Conservation (phyloP, 2,329 filamentous ascomycete genomes). For the Nemania sp. region DNA sequence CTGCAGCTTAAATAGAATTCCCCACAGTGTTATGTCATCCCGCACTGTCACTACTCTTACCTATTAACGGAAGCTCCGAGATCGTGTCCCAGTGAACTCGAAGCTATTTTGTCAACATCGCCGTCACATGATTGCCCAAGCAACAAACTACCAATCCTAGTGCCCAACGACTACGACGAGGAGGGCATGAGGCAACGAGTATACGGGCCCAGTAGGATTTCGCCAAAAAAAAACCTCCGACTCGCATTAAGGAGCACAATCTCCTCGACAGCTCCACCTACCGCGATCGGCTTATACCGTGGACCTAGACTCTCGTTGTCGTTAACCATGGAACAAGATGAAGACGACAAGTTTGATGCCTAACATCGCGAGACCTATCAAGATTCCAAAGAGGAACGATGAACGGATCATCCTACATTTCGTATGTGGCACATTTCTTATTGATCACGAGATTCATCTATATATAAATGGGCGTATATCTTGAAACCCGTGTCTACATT, state of each 20-base stretch:
- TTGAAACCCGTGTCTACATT: not conserved
- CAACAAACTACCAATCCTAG: too few relatives aligned
- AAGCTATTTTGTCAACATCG: not conserved
- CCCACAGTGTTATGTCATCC: not conserved
- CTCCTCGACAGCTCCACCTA: not conserved
- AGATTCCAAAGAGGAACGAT: constrained; percentile 55
- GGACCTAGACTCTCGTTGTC: not conserved
- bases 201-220: too few relatives aligned
- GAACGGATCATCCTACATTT: constrained; percentile 79
- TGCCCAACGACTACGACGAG: too few relatives aligned
- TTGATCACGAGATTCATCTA: not conserved
- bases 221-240: too few relatives aligned
- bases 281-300: not conserved
- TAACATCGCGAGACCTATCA: constrained; percentile 28
- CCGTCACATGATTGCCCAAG: not conserved
- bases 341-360: constrained; percentile 32
- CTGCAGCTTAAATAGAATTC: too few relatives aligned
- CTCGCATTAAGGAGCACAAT: too few relatives aligned
- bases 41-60: constrained; percentile 16
- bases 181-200: too few relatives aligned
- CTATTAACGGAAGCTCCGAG: constrained; percentile 12
- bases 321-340: constrained; percentile 39
- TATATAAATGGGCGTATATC: not conserved
- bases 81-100: not conserved
- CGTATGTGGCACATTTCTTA: constrained; percentile 52